Evolutionary conservation across 768 basidiomycete genomes (phyloP).

Genomic region (Cyathus striatus): DNA sequence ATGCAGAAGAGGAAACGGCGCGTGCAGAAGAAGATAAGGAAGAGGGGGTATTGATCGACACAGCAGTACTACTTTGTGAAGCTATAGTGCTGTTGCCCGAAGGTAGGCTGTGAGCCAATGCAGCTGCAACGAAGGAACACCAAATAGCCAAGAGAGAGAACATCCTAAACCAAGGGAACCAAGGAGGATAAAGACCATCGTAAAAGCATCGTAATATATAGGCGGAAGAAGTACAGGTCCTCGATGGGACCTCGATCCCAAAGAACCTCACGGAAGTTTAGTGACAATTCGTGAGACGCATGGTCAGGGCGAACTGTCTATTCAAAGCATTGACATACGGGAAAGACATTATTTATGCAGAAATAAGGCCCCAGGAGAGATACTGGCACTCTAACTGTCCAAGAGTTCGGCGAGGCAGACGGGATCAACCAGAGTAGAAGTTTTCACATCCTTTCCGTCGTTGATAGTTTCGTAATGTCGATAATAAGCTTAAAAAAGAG

Average conservation of each 20-base stretch:
- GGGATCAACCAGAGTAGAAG: too few species aligned
- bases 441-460: too few species aligned
- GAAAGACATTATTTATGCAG: neutral
- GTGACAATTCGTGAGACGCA: constrained; percentile 26
- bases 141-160: constrained; percentile 14
- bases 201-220: neutral
- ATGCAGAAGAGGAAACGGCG: constrained; percentile 39
- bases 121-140: constrained; percentile 7
- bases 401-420: too few species aligned
- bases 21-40: too few species aligned
- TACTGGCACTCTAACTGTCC: too few species aligned
- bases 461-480: too few species aligned
- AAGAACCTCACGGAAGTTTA: constrained; percentile 8
- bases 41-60: too few species aligned
- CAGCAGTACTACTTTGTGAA: too few species aligned
- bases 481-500: too few species aligned
- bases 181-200: constrained; percentile 4
- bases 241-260: constrained; percentile 16
- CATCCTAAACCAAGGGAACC: constrained; percentile 17
- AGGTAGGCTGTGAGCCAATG: too few species aligned
- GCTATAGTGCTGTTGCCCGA: too few species aligned
- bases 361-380: neutral
- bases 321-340: constrained; percentile 12
- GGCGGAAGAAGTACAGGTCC: constrained; percentile 3
- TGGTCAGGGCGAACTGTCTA: constrained; percentile 35